Conservation (phyloP, 2,329 filamentous ascomycete species). For the Aspergillus fischeri region DNA sequence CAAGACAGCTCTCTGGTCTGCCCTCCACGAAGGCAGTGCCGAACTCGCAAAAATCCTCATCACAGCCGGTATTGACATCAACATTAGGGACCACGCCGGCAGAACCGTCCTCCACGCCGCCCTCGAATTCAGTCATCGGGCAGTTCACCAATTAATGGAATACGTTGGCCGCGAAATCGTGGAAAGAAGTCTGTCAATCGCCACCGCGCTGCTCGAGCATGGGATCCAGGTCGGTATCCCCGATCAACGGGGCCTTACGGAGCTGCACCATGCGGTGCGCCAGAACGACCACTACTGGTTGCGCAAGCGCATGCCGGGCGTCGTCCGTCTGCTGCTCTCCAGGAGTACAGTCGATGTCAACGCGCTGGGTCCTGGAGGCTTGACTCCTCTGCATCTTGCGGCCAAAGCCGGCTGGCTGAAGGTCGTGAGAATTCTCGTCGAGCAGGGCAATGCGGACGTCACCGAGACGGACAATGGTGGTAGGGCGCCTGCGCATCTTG, state of each 20-base stretch:
- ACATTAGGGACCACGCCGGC: not conserved
- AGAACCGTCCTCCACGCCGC: not conserved
- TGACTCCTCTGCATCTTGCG: constrained; percentile 6
- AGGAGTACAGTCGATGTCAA: not conserved
- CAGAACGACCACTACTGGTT: no score
- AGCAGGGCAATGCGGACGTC: not conserved
- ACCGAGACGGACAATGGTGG: not conserved
- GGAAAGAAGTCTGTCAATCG: not conserved
- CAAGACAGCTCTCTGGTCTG: constrained; percentile 4
- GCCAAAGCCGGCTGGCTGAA: not conserved
- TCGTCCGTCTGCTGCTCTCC: not conserved
- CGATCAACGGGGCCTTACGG: not conserved
- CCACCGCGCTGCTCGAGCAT: not conserved
- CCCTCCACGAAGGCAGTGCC: not conserved
- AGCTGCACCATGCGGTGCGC: not conserved
- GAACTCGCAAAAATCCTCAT: not conserved
- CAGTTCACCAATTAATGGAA: not conserved
- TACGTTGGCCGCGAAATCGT: not conserved
- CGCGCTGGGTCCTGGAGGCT: not conserved
- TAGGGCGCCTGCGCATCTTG: not conserved
- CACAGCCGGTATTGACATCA: not conserved
- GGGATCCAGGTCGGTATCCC: not conserved
- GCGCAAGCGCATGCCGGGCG: not conserved
- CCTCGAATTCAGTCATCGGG: not conserved
- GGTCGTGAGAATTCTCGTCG: not conserved